Percentiles rank a stretch among this genome's conserved stretches.
phyloP scores from a whole-genome alignment of 352 stramenopile species.

The Pythium sukuiense region DNA sequence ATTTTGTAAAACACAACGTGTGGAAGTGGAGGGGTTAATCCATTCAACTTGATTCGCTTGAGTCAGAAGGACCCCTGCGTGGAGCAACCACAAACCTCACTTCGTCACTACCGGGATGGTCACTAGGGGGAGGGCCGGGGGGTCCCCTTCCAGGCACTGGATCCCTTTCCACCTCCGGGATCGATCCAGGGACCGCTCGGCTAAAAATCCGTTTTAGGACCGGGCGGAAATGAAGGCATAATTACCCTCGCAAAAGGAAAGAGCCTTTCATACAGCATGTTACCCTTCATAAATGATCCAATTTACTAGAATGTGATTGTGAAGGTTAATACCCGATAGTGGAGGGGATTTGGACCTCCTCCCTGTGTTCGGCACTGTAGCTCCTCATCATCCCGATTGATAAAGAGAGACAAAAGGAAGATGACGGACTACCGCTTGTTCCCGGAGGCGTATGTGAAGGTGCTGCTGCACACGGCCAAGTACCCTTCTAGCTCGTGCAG shows the following conservation, averaged over 20 bases:
- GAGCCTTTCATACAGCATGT: background rate
- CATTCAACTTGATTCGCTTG: too few species aligned
- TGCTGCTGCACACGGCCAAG: slow-evolving; percentile 73
- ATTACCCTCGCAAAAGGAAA: background rate
- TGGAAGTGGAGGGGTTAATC: too few species aligned
- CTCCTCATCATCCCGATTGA: background rate
- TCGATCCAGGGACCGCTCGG: too few species aligned
- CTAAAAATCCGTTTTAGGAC: background rate
- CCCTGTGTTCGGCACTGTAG: background rate
- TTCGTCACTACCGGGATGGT: too few species aligned
- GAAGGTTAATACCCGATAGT: background rate
- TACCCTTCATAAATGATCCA: background rate
- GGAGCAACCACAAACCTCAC: too few species aligned
- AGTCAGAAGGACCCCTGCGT: too few species aligned
- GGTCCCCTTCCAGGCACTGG: too few species aligned
- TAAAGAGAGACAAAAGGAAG: slow-evolving; percentile 1
- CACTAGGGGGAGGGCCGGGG: too few species aligned
- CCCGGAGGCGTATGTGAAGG: slow-evolving; percentile 68
- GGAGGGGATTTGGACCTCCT: slow-evolving; percentile 3
- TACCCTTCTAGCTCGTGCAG: slow-evolving; percentile 43
- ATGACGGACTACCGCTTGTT: slow-evolving; percentile 71
- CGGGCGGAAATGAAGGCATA: background rate
- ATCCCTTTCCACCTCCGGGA: too few species aligned
- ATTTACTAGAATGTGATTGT: background rate
- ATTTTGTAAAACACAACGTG: too few species aligned